phyloP scores from a whole-genome alignment of 2,329 filamentous ascomycete genomes.

The Dryadomyces quercus-mongolicae region DNA sequence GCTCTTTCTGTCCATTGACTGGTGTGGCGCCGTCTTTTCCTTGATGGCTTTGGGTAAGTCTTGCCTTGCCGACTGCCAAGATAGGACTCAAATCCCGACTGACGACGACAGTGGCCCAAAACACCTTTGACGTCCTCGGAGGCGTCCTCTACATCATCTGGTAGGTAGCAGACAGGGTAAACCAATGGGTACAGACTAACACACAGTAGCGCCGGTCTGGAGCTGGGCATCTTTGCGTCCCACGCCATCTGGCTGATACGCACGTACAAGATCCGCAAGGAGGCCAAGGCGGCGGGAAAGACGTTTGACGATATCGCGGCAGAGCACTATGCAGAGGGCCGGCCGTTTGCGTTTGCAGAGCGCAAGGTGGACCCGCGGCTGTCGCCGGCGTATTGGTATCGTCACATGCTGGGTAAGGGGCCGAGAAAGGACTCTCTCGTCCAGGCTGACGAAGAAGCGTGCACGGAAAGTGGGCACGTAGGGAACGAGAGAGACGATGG shows the following conservation, averaged over 20 bases:
- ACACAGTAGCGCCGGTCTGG: constrained; percentile 35
- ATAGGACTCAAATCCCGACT: neutral
- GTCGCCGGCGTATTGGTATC: constrained; percentile 3
- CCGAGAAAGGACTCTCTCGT: neutral
- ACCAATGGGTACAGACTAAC: neutral
- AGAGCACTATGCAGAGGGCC: constrained; percentile 21
- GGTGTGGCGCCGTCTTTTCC: constrained; percentile 49
- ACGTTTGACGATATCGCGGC: constrained; percentile 41
- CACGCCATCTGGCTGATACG: constrained; percentile 48
- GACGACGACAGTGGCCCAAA: constrained; percentile 35
- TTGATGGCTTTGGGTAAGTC: constrained; percentile 45
- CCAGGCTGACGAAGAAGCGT: neutral
- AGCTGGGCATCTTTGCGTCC: constrained; percentile 46
- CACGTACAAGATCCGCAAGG: constrained; percentile 36
- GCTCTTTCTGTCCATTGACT: constrained; percentile 48
- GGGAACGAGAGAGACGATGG: neutral
- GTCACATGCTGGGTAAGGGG: neutral
- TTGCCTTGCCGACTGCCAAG: neutral
- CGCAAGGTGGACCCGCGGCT: constrained; percentile 11
- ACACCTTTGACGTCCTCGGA: constrained; percentile 48
- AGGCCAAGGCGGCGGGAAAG: constrained; percentile 37
- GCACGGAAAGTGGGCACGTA: neutral
- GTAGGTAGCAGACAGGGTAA: constrained; percentile 23
- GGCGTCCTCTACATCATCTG: constrained; percentile 48
- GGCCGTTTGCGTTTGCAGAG: constrained; percentile 25